Base-by-base conservation (phyloP, 345 rosid genomes). In the Alliaria petiolata region DNA sequence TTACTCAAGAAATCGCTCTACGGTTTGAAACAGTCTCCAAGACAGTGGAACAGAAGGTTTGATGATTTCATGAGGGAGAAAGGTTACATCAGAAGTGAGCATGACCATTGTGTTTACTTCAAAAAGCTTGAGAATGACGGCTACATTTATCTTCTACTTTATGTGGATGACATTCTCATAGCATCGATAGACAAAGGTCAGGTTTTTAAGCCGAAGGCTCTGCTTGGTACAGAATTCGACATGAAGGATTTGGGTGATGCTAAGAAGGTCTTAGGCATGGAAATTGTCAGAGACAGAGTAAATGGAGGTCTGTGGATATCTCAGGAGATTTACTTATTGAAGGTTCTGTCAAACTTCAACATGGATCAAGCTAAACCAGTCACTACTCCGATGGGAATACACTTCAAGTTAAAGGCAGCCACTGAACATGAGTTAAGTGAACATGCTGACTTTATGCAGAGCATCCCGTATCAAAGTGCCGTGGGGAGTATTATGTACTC, bases 171-270 rank as follows among this genome's bases (percentile, higher is more conserved):
- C 2, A 33, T 33, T 0, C 2, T 33, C 1, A 33, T 33, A 6
- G 35, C 35, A 0, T 33, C 35, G 0, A 33, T 1, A 1, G 8
- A 33, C 3, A 33, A 33, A 8, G 1, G 1, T 1, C 2, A 33
- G 1, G 8, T 33, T 0, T 0, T 0, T 0, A 7, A 2, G 1
- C 7, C 7, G 2, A 33, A 33, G 8, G 8, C 7, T 0, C 9
- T 33, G 1, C 9, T 36, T 2, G 10, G 4, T 4, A 8, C 13
- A 1, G 40, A 36, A 5, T 36, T 36, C 3, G 40, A 36, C 0
- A 8, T 36, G 40, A 36, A 36, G 3, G 13, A 36, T 3, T 13
- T 36, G 9, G 13, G 40, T 1, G 13, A 36, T 36, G 40, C 40
- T 1, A 35, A 9, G 12, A 35, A 35, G 3, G 9, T 35, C 2